These are phyloP conservation scores for Dunaliella sp. DNA, from an alignment of 139 green algal genomes.

Conservation along the genomic window DNA sequence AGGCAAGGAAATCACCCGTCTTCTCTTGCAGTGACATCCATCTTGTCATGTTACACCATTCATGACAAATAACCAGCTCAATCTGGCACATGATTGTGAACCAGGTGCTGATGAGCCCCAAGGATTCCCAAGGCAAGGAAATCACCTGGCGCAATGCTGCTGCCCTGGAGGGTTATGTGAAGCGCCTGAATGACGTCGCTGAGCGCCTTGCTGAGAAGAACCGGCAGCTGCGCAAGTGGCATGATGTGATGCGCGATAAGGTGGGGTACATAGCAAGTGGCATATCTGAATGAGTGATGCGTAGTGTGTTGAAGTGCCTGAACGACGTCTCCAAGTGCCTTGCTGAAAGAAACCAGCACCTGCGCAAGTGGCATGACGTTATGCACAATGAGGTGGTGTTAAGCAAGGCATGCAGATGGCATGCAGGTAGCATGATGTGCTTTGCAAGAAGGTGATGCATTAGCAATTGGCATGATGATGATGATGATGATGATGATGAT, in stretches of 20 bases:
- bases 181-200: slow-evolving; percentile 48
- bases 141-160: slow-evolving; percentile 76
- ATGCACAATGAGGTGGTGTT: slow-evolving; percentile 44
- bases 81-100: no score
- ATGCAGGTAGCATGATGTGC: no score
- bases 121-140: slow-evolving; percentile 63
- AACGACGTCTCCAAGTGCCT: slow-evolving; percentile 51
- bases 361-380: slow-evolving; percentile 63
- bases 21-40: no score
- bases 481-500: no score
- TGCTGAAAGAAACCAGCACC: slow-evolving; percentile 47
- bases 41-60: no score
- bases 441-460: no score
- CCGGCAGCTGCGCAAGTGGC: slow-evolving; percentile 59
- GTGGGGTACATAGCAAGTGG: no score
- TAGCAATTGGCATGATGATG: no score
- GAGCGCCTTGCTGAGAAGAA: slow-evolving; percentile 55
- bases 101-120: slow-evolving; percentile 69
- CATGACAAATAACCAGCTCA: no score
- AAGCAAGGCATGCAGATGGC: no score
- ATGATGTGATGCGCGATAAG: slow-evolving; percentile 51
- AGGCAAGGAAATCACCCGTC: no score
- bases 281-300: no score
- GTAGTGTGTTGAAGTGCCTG: slow-evolving; percentile 52
- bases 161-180: slow-evolving; percentile 74